Percentiles rank a stretch among this genome's conserved stretches.
Evolutionary conservation across 78 protist genomes (phyloP).

Genomic region (Tieghemostelium lacteum): DNA sequence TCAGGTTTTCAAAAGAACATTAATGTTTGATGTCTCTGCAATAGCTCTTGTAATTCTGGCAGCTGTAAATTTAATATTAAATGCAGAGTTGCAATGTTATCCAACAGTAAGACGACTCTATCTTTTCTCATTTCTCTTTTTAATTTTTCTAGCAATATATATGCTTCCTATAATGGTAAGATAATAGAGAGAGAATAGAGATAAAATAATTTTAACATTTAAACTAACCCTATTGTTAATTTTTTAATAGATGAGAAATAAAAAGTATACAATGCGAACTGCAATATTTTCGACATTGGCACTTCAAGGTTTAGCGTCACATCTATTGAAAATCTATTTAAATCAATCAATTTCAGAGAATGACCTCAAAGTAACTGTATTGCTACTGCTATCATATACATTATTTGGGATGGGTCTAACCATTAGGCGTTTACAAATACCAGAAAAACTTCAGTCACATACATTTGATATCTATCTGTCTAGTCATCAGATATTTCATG

Average conservation of each 20-base stretch:
- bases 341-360: neutral
- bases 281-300: conserved; percentile 36
- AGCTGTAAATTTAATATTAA: conserved; percentile 27
- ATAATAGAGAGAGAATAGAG: no score
- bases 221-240: no score
- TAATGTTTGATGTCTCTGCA: conserved; percentile 41
- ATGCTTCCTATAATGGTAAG: conserved; percentile 48
- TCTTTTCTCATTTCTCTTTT: conserved; percentile 25
- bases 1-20: conserved; percentile 15
- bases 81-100: conserved; percentile 28
- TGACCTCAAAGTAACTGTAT: neutral
- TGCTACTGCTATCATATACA: no score
- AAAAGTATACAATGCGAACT: conserved; percentile 43
- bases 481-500: conserved; percentile 74
- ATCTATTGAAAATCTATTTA: conserved; percentile 35
- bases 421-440: conserved; percentile 42
- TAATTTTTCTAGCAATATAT: conserved; percentile 28
- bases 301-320: conserved; percentile 42
- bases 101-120: neutral
- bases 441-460: conserved; percentile 32
- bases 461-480: conserved; percentile 52
- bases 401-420: conserved; percentile 26
- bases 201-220: no score
- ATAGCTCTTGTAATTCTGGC: conserved; percentile 38
- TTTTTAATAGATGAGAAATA: conserved; percentile 76